Evolutionary conservation across 306 rosid species (phyloP), one percentile per base, ranked within the genome.

Genomic region (Fagus sylvatica): DNA sequence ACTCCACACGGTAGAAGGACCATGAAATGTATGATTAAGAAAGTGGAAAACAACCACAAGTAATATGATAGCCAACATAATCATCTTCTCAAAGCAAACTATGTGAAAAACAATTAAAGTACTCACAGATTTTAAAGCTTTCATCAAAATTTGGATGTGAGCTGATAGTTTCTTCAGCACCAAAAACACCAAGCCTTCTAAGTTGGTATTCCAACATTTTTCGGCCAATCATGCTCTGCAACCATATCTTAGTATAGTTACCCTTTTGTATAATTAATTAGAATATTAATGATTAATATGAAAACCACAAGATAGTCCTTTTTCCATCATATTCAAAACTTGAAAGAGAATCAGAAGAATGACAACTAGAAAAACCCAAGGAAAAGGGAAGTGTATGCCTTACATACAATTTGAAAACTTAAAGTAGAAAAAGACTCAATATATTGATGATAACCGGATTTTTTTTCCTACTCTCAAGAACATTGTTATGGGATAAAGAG

Each of bases 171-270:
- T 93, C 98, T 78, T 93, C 98, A 74, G 99, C 98, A 62, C 89
- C 98, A 75, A 93, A 95, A 74, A 95, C 79, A 71, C 96, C 99
- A 71, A 95, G 96, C 80, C 98, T 93, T 76, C 94, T 91, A 56
- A 95, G 99, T 85, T 95, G 99, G 85, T 61, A 77, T 84, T 95
- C 99, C 89, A 95, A 84, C 96, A 91, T 86, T 69, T 88, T 87
- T 62, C 97, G 84, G 69, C 87, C 99, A 54, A 95, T 88, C 98
- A 93, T 93, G 85, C 99, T 95, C 99, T 95, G 91, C 90, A 89
- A 78, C 69, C 76, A 82, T 19, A 65, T 51, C 49, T 73, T 53
- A 81, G 62, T 60, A 54, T 73, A 5, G 54, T 74, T 79, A 82
- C 6, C 37, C 32, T 57, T 28, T 57, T 28, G 42, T 60, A 46